Evolutionary conservation across 768 basidiomycete species (phyloP), one percentile per base, ranked within the genome.

Genomic region (Chalciporus chontae): DNA sequence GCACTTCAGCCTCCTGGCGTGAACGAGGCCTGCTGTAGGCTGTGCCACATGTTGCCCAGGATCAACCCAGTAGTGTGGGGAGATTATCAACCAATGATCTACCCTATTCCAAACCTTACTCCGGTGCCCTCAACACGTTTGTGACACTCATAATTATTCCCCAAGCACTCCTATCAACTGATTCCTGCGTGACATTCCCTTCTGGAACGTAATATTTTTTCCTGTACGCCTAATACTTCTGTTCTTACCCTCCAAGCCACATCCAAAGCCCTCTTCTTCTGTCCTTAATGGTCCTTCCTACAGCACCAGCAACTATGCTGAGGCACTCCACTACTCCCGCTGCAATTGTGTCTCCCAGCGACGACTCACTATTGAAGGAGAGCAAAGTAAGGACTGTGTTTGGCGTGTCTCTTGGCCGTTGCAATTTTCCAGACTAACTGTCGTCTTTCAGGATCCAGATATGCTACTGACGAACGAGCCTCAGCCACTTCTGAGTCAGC

Each of bases 1-100:
- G 40, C 18, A 24, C 36, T 17, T 8, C 3, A 34, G 42, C 52
- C 55, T 57, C 46, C 52, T 41, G 51, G 13, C 43, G 47, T 45
- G 46, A 62, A 50, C 43, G 62, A 58, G 62, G 62, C 43, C 5
- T 38, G 50, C 47, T 40, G 49, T 44, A 47, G 40, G 48, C 38
- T 14, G 39, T 42, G 23, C 10, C 9, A 21, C 2, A 40, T 17
- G 32, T 38, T 21, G 43, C 24, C 21, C 39, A 26, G 47, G 10
- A 38, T 26, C 40, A 47, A 27, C 13, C 39, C 3, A 43, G 40
- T 21, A 45, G 50, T 5, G 48, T 38, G 40, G 48, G 43, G 17
- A 34, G 48, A 57, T 54, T 40, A 51, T 55, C n/a, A 3, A n/a
- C 8, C 34, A n/a, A n/a, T 36, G 3, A 14, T 36, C 34, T 6